phyloP scores from a whole-genome alignment of 352 stramenopile genomes.

The Pythium periplocum region DNA sequence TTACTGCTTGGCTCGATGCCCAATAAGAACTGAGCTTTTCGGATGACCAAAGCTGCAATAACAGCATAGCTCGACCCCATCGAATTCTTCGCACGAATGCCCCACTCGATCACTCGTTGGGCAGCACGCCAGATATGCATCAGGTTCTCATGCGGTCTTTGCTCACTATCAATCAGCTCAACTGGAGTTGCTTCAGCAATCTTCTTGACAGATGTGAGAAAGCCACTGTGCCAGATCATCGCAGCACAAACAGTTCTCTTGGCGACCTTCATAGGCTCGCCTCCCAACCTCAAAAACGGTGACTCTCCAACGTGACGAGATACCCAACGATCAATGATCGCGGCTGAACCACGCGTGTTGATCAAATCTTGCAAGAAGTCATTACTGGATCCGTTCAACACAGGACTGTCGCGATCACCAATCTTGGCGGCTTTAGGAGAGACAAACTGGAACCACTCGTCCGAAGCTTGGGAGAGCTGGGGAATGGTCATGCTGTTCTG shows the following conservation, averaged over 20 bases:
- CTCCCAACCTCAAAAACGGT: conserved; percentile 68
- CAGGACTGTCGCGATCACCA: conserved; percentile 6
- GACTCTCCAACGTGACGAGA: conserved; percentile 82
- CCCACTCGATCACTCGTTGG: conserved; percentile 86
- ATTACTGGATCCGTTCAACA: conserved; percentile 15
- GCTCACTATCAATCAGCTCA: conserved; percentile 59
- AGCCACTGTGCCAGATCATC: conserved; percentile 88
- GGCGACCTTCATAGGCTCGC: conserved; percentile 85
- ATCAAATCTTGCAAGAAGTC: conserved; percentile 71
- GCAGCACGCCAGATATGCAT: conserved; percentile 88
- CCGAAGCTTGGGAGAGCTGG: conserved; percentile 36
- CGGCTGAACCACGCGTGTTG: conserved; percentile 47
- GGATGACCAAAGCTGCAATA: conserved; percentile 73
- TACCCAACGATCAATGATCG: conserved; percentile 65
- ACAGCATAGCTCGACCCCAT: conserved; percentile 82
- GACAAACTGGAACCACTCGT: conserved; percentile 53
- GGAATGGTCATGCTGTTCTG: neutral
- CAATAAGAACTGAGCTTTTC: conserved; percentile 82
- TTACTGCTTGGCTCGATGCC: conserved; percentile 73
- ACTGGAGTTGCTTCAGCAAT: conserved; percentile 28
- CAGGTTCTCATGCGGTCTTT: conserved; percentile 82
- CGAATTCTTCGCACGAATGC: conserved; percentile 84
- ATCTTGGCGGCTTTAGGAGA: conserved; percentile 38
- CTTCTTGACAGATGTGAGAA: conserved; percentile 52
- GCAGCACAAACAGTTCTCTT: conserved; percentile 77